Evolutionary conservation across 1,284 basidiomycete species (phyloP), one percentile per base, ranked within the genome.

Genomic region (Heliocybe sulcata): DNA sequence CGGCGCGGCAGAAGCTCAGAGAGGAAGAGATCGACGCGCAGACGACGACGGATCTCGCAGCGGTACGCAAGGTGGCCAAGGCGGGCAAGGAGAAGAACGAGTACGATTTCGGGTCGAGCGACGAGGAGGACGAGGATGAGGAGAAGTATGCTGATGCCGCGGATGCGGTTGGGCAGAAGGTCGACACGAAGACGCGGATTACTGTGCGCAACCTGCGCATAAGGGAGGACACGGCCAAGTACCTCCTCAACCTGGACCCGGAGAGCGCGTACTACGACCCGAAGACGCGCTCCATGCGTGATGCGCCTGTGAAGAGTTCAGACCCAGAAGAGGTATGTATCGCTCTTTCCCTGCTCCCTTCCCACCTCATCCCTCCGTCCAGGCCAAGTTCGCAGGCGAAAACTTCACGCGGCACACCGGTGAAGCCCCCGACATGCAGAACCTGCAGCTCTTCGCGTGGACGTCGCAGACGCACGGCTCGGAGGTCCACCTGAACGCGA

Each of bases 261-360:
- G 87, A 93, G 1, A 95, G 92, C 63, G 96, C 97, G 11, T 97
- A 99, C 76, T 99, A 99, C 68, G 97, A 99, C 67, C 97, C 97
- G 51, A 99, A 99, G 77, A 99, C 97, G 25, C 87, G 97, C 61
- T 97, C 96, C 2, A 99, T 99, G 97, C 90, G 97, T 70, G 96
- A 99, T 66, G 95, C 96, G 35, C 96, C 97, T 0, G 64, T 87
- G 14, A 83, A 83, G 62, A 82, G 85, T 61, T 75, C 92, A 31
- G 75, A 83, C 1, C 77, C 91, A 11, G 94, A 98, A 71, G 96
- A 98, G 67, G 90, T 93, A 65, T 57, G 85, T 64, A 51, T 54
- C 54, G 12, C 35, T 58, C 22, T 48, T 49, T 50, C 33, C 35
- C 48, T 54, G 20, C 3, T 51, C 14, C 38, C 54, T 56, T 50